A percentile compares a stretch with the other conserved stretches of the same genome.
Evolutionary conservation across 2,329 filamentous ascomycete species (phyloP).

Genomic region (Aspergillus melleus): DNA sequence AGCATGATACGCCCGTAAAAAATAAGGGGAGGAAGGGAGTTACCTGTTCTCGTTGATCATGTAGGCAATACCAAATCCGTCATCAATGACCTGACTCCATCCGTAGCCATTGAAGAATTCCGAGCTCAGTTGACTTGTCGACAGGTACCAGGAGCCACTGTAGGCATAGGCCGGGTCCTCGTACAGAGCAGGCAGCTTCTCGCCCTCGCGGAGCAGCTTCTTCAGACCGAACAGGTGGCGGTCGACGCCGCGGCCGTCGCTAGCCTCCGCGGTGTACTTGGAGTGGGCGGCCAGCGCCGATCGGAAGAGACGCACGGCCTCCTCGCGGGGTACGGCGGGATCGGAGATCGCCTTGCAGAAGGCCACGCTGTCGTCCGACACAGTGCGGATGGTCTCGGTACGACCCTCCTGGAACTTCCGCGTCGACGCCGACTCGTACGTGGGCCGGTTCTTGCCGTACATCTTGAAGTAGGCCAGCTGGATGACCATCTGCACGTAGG

Average conservation of each 20-base stretch:
- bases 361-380: slow-evolving; percentile 86
- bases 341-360: slow-evolving; percentile 90
- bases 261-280: slow-evolving; percentile 86
- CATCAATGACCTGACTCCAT: slow-evolving; percentile 96
- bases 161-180: slow-evolving; percentile 84
- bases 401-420: slow-evolving; percentile 94
- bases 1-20: slow-evolving; percentile 3
- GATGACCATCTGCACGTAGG: slow-evolving; percentile 98
- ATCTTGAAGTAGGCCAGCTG: slow-evolving; percentile 98
- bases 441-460: slow-evolving; percentile 96
- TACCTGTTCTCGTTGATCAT: slow-evolving; percentile 99
- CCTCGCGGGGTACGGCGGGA: slow-evolving; percentile 60
- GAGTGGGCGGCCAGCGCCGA: slow-evolving; percentile 78
- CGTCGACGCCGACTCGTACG: slow-evolving; percentile 94
- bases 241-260: slow-evolving; percentile 91
- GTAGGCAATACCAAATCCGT: slow-evolving; percentile 95
- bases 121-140: slow-evolving; percentile 82
- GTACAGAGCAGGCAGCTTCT: slow-evolving; percentile 80
- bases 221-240: slow-evolving; percentile 96
- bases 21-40: slow-evolving; percentile 10
- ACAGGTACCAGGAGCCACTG: slow-evolving; percentile 85
- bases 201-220: slow-evolving; percentile 77
- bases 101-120: slow-evolving; percentile 99
- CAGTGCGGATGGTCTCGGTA: slow-evolving; percentile 91
- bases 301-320: slow-evolving; percentile 73